A percentile compares a stretch with the other conserved stretches of the same genome.
Evolutionary conservation across 2,329 filamentous ascomycete species (phyloP).

Genomic region (Hymenoscyphus fructigenus): DNA sequence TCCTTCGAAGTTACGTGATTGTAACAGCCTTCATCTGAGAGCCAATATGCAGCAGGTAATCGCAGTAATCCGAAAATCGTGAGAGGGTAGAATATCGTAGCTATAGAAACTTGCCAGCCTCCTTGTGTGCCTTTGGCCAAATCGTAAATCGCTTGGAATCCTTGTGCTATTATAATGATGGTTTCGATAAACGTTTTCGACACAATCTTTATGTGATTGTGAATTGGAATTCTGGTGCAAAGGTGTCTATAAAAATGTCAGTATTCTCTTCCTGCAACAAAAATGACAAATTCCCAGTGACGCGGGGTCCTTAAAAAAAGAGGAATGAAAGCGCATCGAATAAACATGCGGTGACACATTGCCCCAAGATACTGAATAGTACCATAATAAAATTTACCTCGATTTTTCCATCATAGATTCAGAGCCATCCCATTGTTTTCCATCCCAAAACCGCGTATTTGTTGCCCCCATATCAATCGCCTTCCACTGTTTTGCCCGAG

Average conservation of each 20-base stretch:
- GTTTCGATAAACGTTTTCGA: background rate
- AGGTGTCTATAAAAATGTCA: too few species aligned
- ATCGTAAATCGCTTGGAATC: conserved; percentile 3
- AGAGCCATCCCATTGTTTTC: conserved; percentile 37
- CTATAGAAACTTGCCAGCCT: background rate
- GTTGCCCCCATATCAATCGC: conserved; percentile 33
- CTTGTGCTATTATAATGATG: conserved; percentile 4
- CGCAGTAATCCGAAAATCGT: conserved; percentile 7
- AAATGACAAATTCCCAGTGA: too few species aligned
- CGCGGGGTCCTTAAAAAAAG: too few species aligned
- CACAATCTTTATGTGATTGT: background rate
- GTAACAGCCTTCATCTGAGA: conserved; percentile 11
- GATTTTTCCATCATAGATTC: conserved; percentile 30
- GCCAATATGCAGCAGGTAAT: conserved; percentile 8
- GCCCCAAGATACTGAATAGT: too few species aligned
- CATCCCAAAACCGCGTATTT: conserved; percentile 40
- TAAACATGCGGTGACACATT: too few species aligned
- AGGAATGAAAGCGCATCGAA: too few species aligned
- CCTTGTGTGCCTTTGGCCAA: background rate
- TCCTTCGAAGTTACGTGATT: background rate
- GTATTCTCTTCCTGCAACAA: too few species aligned
- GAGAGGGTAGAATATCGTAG: conserved; percentile 5
- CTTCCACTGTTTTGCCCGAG: conserved; percentile 35
- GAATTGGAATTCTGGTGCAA: background rate
- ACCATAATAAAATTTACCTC: conserved; percentile 6